Evolutionary conservation across 106 monocot genomes (phyloP).

Genomic region (Apostasia shenzhenica): DNA sequence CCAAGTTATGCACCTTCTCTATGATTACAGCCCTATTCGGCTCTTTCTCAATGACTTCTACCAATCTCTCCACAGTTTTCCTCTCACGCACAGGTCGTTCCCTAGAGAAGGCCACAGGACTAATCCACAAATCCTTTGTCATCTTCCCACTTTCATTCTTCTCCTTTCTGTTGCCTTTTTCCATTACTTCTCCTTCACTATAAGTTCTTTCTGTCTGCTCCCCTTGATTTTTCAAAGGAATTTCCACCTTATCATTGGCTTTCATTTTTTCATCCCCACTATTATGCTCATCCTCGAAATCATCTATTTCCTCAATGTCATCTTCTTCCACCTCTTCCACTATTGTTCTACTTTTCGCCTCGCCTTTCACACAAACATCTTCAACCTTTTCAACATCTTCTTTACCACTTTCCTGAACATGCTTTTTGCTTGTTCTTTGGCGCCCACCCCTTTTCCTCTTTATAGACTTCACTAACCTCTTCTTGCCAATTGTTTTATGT

Average conservation of each 20-base stretch:
- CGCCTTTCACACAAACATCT: not conserved
- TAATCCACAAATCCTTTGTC: not conserved
- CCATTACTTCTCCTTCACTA: not conserved
- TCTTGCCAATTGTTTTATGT: not conserved
- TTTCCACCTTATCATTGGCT: not conserved
- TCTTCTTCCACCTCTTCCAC: not conserved
- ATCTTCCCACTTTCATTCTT: slow-evolving; percentile 11
- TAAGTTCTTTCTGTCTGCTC: not conserved
- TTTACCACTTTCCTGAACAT: not conserved
- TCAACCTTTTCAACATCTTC: not conserved
- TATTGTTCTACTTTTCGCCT: not conserved
- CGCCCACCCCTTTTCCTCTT: not conserved
- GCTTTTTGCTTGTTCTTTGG: not conserved
- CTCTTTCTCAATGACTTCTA: slow-evolving; percentile 87
- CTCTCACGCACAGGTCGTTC: slow-evolving; percentile 71
- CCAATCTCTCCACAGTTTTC: slow-evolving; percentile 86
- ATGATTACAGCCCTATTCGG: slow-evolving; percentile 31
- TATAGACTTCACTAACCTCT: no score
- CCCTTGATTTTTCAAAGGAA: slow-evolving; percentile 1
- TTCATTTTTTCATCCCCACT: slow-evolving; percentile 3
- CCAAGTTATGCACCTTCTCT: slow-evolving; percentile 17
- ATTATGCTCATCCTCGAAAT: not conserved
- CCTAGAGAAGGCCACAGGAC: slow-evolving; percentile 10
- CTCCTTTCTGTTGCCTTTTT: not conserved
- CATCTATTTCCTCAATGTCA: not conserved